Evolutionary conservation across 1,139 yeast genomes (phyloP).

Genomic region (Blastobotrys raffinosifermentans): DNA sequence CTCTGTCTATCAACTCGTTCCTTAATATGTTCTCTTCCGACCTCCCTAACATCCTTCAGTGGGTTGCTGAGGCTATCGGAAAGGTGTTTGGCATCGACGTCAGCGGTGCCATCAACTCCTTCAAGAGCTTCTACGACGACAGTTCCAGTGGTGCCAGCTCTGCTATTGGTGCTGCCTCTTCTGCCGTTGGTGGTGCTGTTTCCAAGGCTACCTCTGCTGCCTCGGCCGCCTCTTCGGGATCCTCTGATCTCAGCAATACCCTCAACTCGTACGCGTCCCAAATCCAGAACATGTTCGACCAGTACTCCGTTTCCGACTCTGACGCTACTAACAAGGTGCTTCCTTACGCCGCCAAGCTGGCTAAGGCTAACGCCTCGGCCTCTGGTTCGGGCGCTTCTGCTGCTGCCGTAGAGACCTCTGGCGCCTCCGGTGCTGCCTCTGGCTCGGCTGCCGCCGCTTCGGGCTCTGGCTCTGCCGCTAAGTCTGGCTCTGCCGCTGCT

Average conservation of each 20-base stretch:
- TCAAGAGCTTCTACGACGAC: no score
- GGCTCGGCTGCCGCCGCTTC: background rate
- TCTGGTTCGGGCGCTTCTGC: background rate
- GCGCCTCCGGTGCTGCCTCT: background rate
- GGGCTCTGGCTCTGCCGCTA: background rate
- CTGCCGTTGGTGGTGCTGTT: background rate
- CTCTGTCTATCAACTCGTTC: no score
- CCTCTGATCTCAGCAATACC: background rate
- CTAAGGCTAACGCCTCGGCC: background rate
- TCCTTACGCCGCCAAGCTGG: background rate
- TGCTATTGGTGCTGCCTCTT: background rate
- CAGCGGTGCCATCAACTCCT: no score
- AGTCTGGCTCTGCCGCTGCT: conserved; percentile 1
- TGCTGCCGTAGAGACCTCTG: background rate
- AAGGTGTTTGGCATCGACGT: no score
- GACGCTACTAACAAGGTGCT: background rate
- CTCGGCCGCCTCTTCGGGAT: background rate
- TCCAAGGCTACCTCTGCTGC: background rate
- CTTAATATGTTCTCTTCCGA: no score
- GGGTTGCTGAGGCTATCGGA: no score
- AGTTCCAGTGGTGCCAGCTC: background rate
- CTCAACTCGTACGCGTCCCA: background rate
- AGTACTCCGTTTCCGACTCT: background rate
- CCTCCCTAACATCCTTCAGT: no score
- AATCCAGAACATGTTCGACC: background rate